Conservation (phyloP, 2,329 filamentous ascomycete species). For the Waltergamsia citrina region DNA sequence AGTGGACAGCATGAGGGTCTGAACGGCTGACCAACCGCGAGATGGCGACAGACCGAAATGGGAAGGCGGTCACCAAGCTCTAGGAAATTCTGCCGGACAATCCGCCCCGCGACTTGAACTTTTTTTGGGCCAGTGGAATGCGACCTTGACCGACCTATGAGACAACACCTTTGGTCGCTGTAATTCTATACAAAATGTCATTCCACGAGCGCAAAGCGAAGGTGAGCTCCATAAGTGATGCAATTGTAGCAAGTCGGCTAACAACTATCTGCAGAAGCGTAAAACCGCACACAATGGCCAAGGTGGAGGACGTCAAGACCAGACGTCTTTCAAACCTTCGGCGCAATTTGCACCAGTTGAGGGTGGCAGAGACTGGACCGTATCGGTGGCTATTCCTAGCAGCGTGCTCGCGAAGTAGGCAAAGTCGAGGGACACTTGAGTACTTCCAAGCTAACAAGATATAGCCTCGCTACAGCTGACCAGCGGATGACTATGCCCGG, state of each 20-base stretch:
- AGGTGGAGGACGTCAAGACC: conserved; percentile 23
- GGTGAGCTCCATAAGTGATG: conserved; percentile 8
- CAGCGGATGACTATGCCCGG: conserved; percentile 65
- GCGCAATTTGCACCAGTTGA: conserved; percentile 55
- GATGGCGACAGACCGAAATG: conserved; percentile 1
- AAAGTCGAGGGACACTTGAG: neutral
- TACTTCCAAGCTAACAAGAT: neutral
- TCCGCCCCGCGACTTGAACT: conserved; percentile 2
- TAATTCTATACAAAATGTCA: conserved; percentile 15
- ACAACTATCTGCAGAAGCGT: conserved; percentile 31
- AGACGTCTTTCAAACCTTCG: conserved; percentile 53
- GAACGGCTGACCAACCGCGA: conserved; percentile 10
- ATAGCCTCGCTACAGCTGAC: conserved; percentile 61
- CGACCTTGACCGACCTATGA: too few species aligned
- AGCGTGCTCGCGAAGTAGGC: conserved; percentile 66
- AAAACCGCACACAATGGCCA: conserved; percentile 33
- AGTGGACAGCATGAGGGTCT: conserved; percentile 2
- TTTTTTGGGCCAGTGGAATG: conserved; percentile 1
- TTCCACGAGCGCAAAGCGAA: conserved; percentile 21
- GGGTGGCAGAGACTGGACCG: conserved; percentile 59
- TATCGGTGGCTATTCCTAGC: conserved; percentile 70
- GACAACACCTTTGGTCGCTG: neutral
- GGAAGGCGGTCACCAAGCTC: conserved; percentile 6
- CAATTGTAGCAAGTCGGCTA: neutral
- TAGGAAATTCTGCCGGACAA: conserved; percentile 6